These are phyloP conservation scores for Trichoderma sp. DNA, from an alignment of 2,329 filamentous ascomycete genomes.

Conservation along the genomic window DNA sequence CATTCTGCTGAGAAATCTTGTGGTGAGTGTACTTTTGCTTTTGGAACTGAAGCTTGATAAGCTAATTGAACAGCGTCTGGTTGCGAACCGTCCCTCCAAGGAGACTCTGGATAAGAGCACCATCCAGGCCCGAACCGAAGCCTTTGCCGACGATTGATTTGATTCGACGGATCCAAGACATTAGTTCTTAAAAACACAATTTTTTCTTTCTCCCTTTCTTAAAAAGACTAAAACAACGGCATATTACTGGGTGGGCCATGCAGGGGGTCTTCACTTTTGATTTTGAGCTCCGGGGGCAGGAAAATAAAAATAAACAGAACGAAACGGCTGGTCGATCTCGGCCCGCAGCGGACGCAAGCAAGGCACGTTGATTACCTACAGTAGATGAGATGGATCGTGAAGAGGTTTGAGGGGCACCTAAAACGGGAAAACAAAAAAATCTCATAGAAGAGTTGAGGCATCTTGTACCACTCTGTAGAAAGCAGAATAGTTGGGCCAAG, in stretches of 20 bases:
- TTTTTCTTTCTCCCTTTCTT: neutral
- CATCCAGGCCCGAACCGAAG: conserved; percentile 44
- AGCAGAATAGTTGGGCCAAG: neutral
- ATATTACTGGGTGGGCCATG: neutral
- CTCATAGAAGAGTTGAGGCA: conserved; percentile 3
- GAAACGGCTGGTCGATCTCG: neutral
- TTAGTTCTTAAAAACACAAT: neutral
- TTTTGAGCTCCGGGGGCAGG: neutral
- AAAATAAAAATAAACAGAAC: neutral
- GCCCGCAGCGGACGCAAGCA: neutral
- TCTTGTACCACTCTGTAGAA: conserved; percentile 2
- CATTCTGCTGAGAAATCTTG: conserved; percentile 81
- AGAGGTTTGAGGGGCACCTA: neutral
- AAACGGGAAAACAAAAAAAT: neutral
- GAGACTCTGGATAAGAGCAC: conserved; percentile 38
- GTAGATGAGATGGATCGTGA: neutral
- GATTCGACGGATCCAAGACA: neutral
- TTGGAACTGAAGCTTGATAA: neutral
- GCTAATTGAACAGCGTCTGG: conserved; percentile 47
- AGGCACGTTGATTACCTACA: neutral
- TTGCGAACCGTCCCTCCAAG: conserved; percentile 50
- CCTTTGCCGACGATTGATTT: conserved; percentile 39
- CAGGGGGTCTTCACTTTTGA: neutral
- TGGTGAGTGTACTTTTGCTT: conserved; percentile 57
- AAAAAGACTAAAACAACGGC: neutral